phyloP scores from a whole-genome alignment of 2,329 filamentous ascomycete species.

The Simplicillium sp. region DNA sequence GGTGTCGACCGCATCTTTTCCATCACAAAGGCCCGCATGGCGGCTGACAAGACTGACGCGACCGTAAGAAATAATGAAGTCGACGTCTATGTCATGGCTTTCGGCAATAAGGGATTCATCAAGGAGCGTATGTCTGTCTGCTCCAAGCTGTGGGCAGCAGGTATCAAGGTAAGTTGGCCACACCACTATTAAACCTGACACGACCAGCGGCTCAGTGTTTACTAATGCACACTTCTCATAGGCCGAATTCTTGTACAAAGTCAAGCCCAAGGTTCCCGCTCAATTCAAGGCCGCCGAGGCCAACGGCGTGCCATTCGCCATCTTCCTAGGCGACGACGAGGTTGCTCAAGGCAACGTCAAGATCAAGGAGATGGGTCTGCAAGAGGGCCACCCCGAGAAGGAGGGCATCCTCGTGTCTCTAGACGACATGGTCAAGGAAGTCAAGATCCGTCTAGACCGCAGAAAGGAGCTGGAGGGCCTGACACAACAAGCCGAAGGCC shows the following conservation, averaged over 20 bases:
- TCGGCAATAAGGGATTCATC: constrained; percentile 78
- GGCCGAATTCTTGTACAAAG: constrained; percentile 83
- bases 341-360: constrained; percentile 73
- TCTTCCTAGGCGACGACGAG: constrained; percentile 90
- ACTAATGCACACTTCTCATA: constrained; percentile 15
- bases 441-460: constrained; percentile 37
- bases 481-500: constrained; percentile 31
- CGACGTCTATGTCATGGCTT: constrained; percentile 91
- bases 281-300: constrained; percentile 88
- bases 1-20: constrained; percentile 94
- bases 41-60: constrained; percentile 43
- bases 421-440: constrained; percentile 51
- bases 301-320: constrained; percentile 70
- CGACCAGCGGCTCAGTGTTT: too few species aligned
- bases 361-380: constrained; percentile 69
- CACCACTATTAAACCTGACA: neutral
- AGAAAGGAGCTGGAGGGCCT: constrained; percentile 34
- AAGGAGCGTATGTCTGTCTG: constrained; percentile 78
- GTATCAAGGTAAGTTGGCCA: constrained; percentile 56
- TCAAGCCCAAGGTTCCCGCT: constrained; percentile 76
- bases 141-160: constrained; percentile 71
- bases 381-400: constrained; percentile 80
- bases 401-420: constrained; percentile 70
- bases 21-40: constrained; percentile 72
- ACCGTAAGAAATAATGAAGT: constrained; percentile 59